A percentile compares a stretch with the other conserved stretches of the same genome.
These are phyloP conservation scores for Amphibolis antarctica DNA, from an alignment of 106 monocot species.

Conservation along the genomic window DNA sequence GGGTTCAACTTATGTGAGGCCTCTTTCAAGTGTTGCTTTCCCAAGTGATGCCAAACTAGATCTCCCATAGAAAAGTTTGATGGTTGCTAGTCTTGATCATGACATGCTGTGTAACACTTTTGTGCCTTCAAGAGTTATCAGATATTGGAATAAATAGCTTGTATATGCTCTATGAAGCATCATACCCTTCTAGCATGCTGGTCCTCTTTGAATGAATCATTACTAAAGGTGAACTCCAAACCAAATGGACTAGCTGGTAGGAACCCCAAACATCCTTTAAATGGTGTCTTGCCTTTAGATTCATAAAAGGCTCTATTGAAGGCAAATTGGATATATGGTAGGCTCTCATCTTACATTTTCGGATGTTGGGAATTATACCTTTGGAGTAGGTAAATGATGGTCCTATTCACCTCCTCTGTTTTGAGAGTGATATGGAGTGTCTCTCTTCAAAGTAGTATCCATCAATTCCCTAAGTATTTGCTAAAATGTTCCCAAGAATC, in stretches of 20 bases:
- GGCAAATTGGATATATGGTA: no score
- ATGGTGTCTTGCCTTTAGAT: no score
- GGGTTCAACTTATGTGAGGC: background rate
- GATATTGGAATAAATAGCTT: background rate
- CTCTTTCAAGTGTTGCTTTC: background rate
- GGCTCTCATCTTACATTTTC: no score
- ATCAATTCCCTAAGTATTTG: no score
- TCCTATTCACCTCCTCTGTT: no score
- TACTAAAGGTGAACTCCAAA: background rate
- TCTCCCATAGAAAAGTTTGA: background rate
- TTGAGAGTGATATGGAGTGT: no score
- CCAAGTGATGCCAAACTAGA: background rate
- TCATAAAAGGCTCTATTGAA: no score
- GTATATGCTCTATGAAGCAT: background rate
- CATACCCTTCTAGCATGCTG: background rate
- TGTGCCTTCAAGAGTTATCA: background rate
- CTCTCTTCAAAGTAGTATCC: no score
- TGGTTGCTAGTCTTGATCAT: background rate
- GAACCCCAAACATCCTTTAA: constrained; percentile 1
- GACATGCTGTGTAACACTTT: background rate
- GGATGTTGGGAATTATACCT: no score
- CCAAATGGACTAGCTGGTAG: background rate
- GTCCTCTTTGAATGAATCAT: background rate
- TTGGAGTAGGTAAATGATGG: no score
- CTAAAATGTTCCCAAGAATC: no score